Conservation (phyloP, 2,329 filamentous ascomycete genomes). For the Colletotrichum phormii region DNA sequence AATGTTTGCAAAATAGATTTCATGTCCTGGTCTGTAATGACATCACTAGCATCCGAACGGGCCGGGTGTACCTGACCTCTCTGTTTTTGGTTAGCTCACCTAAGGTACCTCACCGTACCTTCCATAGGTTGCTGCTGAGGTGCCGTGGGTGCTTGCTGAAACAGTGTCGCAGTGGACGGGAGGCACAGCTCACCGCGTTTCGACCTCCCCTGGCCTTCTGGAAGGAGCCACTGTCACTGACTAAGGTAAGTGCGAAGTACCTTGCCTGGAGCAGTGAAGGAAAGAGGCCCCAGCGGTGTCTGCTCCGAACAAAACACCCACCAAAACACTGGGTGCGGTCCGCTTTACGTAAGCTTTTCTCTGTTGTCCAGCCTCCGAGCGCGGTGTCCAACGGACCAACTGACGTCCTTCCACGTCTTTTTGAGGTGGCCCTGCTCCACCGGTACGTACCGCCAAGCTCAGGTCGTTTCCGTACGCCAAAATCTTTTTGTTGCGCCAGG, state of each 20-base stretch:
- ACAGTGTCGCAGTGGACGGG: not conserved
- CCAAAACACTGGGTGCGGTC: too few relatives aligned
- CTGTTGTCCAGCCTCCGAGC: not conserved
- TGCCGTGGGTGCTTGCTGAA: slow-evolving; percentile 2
- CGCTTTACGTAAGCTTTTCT: slow-evolving; percentile 12
- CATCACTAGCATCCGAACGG: slow-evolving; percentile 14
- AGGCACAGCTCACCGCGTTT: not conserved
- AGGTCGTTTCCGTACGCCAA: slow-evolving; percentile 23
- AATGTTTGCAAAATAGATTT: slow-evolving; percentile 4
- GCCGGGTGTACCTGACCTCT: slow-evolving; percentile 16
- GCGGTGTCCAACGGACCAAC: slow-evolving; percentile 1
- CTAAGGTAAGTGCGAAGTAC: not conserved
- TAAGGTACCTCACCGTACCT: too few relatives aligned
- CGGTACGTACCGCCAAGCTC: slow-evolving; percentile 8
- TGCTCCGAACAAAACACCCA: not conserved
- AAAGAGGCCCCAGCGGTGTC: not conserved
- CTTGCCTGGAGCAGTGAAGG: not conserved
- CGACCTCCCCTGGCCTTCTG: slow-evolving; percentile 1
- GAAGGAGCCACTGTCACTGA: not conserved
- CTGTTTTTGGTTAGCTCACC: not conserved
- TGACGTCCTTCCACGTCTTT: not conserved
- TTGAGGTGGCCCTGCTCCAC: not conserved
- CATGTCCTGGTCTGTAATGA: slow-evolving; percentile 12
- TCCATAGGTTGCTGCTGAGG: not conserved
- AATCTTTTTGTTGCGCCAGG: slow-evolving; percentile 34